Conservation (phyloP, 2,329 filamentous ascomycete species). For the Fusarium sarcochroum region DNA sequence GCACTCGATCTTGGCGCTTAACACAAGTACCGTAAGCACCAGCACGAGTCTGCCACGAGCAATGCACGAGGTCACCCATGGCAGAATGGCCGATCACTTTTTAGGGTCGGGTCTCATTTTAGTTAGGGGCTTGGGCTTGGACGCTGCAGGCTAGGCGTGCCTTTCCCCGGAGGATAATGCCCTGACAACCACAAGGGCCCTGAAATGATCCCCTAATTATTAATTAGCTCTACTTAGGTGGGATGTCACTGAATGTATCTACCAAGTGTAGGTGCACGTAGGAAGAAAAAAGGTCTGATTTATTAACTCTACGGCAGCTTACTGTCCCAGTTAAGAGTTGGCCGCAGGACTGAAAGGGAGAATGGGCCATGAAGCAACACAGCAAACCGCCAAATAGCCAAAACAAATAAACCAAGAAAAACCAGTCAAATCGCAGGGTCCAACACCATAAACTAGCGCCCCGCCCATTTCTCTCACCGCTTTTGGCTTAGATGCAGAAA, state of each 20-base stretch:
- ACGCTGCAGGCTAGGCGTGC: slow-evolving; percentile 3
- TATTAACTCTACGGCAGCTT: not conserved
- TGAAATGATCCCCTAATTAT: slow-evolving; percentile 18
- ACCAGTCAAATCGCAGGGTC: slow-evolving; percentile 47
- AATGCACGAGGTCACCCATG: slow-evolving; percentile 29
- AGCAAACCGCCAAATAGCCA: slow-evolving; percentile 9
- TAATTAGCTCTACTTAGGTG: slow-evolving; percentile 6
- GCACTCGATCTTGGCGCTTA: slow-evolving; percentile 19
- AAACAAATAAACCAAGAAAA: slow-evolving; percentile 28
- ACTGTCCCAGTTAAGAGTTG: not conserved
- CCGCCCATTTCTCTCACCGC: slow-evolving; percentile 40
- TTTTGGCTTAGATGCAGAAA: slow-evolving; percentile 39
- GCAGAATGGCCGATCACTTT: slow-evolving; percentile 32
- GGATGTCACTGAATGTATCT: slow-evolving; percentile 7
- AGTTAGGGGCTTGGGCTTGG: slow-evolving; percentile 7
- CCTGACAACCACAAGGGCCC: slow-evolving; percentile 15
- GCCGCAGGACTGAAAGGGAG: not conserved
- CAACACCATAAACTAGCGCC: slow-evolving; percentile 32
- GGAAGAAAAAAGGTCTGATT: not conserved
- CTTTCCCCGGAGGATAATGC: slow-evolving; percentile 32
- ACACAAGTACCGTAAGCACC: slow-evolving; percentile 24
- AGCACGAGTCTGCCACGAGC: slow-evolving; percentile 39
- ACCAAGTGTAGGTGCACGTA: not conserved
- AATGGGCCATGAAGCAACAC: not conserved
- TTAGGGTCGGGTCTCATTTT: slow-evolving; percentile 27